Base-by-base conservation (phyloP, 1,284 basidiomycete species). In the Amylostereum areolatum region DNA sequence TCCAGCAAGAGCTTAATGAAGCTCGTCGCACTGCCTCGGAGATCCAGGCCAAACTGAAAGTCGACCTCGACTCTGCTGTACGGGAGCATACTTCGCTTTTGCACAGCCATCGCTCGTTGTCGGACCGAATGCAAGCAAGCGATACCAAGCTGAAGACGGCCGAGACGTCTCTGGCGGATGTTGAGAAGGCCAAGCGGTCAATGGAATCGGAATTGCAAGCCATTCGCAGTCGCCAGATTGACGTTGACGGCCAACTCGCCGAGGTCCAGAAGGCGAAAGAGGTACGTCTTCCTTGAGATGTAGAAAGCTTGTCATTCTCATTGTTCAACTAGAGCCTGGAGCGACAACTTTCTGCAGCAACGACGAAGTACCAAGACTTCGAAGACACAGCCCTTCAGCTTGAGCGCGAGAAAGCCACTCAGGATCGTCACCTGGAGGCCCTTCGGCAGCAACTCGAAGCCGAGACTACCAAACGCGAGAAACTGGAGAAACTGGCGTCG, bases 311-410 rank as follows among this genome's bases (percentile, higher is more conserved):
- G n/a, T 27, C 43, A 18, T 47, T 37, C 46, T 56, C 45, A 28
- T 46, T 40, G n/a, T 43, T 31, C 50, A 49, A 39, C 12, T 59
- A 93, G 85, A 74, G 68, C 34, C 71, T 92, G 43, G 91, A 96
- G 57, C 83, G 85, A 47, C 86, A 92, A 61, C 69, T 97, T 27
- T 66, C 76, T 0, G 70, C 80, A 11, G 81, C 89, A 5, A 84
- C 89, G 58, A 73, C 78, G 33, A 90, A 89, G 60, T 87, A 87
- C 55, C 82, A 88, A 51, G 85, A 89, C 52, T 87, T 93, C 49
- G 94, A 97, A 65, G 94, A 97, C 59, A 80, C 86, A 0, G 79
- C 92, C 4, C 74, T 96, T 4, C 82, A 89, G 55, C 77, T 91
- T 43, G 89, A 96, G 65, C 78, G 90, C 34, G 92, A 94, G 54